Base-by-base conservation (phyloP, 495 filamentous ascomycete genomes). In the Hypomontagnella monticulosa region DNA sequence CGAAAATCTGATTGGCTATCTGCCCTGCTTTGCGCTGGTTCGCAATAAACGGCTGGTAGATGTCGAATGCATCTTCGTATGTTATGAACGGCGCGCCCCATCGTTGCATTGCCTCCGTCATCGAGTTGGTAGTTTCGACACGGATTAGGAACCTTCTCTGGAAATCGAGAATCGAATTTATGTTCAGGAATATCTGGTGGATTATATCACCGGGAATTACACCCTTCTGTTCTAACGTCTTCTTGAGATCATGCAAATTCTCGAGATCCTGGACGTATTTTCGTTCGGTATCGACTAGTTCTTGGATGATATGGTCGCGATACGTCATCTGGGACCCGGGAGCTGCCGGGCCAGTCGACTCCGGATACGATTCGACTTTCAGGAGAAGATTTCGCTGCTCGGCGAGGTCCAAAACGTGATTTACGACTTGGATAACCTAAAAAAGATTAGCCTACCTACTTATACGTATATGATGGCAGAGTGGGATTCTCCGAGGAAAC, bases 181-280 rank as follows among this genome's bases (percentile, higher is more conserved):
- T 81, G 77, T 99, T 99, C 57, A 97, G 81, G 79, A 99, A 99
- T 66, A 99, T 96, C 71, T 93, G 88, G 77, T 98, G 95, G 20
- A 97, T 89, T 12, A 88, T 84, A 75, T 99, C 96, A 49, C 95
- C 93, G 4, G 93, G 88, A 60, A 98, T 87, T 34, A 92, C 85
- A 38, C 93, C 92, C 46, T 90, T 92, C 68, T 93, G 88, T 70
- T 97, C 92, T 32, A 98, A 79, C 20, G 88, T 86, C 69, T 92
- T 95, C 81, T 97, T 97, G 57, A 98, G 85, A 50, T 93, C 89
- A 71, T 98, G 93, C 14, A 99, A 76, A 63, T 93, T 93, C 71
- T 98, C 94, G 23, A 99, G 81, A 79, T 98, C 93, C 70, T 98
- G 94, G n/a, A 98, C 96, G 65, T 99, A 99, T 73, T 97, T 96